Percentiles rank a stretch among this genome's conserved stretches.
These are phyloP conservation scores for Apiospora koreana DNA, from an alignment of 2,329 filamentous ascomycete genomes.

Conservation along the genomic window DNA sequence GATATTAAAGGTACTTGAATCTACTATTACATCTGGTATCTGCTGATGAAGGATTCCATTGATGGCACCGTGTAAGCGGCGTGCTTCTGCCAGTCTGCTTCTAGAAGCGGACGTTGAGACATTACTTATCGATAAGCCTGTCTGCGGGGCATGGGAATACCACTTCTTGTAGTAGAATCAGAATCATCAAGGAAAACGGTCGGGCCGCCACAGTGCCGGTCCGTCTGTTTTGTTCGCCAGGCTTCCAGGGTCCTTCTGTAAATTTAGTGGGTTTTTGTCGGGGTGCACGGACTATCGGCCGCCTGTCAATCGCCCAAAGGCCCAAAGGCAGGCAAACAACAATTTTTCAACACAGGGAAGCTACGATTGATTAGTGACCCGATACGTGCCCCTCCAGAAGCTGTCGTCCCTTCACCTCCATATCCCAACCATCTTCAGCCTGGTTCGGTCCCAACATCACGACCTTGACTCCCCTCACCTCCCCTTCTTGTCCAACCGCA, in stretches of 20 bases:
- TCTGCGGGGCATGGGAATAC: too few species aligned
- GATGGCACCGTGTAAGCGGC: too few species aligned
- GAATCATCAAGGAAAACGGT: not conserved
- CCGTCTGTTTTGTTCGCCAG: not conserved
- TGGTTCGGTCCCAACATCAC: not conserved
- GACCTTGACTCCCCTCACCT: not conserved
- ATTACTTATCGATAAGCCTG: too few species aligned
- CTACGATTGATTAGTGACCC: constrained; percentile 9
- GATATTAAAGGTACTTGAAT: not conserved
- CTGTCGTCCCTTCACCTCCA: constrained; percentile 7
- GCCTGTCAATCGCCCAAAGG: not conserved
- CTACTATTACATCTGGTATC: too few species aligned
- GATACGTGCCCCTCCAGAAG: constrained; percentile 3
- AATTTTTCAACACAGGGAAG: constrained; percentile 5
- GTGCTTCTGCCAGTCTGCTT: too few species aligned
- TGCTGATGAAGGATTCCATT: too few species aligned
- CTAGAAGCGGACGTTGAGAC: too few species aligned
- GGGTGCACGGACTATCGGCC: constrained; percentile 2
- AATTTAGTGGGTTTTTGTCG: not conserved
- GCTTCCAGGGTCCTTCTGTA: not conserved
- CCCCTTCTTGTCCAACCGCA: not conserved
- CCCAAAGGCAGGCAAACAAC: constrained; percentile 3
- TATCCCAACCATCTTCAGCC: not conserved
- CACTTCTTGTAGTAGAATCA: too few species aligned
- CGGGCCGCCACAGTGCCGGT: not conserved